These are phyloP conservation scores for Metarhizium sp. DNA, from an alignment of 2,329 filamentous ascomycete genomes.

Conservation along the genomic window DNA sequence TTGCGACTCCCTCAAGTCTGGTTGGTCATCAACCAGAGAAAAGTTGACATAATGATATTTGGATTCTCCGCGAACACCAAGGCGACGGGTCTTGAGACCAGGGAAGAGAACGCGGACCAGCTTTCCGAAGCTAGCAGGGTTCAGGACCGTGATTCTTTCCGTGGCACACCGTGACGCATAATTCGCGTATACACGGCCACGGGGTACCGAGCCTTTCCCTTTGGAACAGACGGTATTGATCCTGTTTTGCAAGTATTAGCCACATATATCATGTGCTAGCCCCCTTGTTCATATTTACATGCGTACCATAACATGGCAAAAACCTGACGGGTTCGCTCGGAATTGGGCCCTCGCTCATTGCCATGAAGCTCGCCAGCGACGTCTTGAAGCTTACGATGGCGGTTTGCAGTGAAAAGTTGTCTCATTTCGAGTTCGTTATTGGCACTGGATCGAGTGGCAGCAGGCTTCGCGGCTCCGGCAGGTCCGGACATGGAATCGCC, in stretches of 20 bases:
- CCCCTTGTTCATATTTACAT: background rate
- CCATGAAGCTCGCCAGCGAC: slow-evolving; percentile 68
- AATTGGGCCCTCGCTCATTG: slow-evolving; percentile 71
- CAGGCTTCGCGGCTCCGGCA: slow-evolving; percentile 41
- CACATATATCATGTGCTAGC: background rate
- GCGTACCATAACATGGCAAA: slow-evolving; percentile 83
- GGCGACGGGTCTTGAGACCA: slow-evolving; percentile 80
- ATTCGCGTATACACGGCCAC: slow-evolving; percentile 88
- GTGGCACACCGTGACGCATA: slow-evolving; percentile 90
- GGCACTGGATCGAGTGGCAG: slow-evolving; percentile 57
- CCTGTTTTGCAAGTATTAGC: slow-evolving; percentile 34
- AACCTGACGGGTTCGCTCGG: slow-evolving; percentile 73
- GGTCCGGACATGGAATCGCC: slow-evolving; percentile 40
- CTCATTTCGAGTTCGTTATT: slow-evolving; percentile 77
- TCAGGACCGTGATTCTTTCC: slow-evolving; percentile 87
- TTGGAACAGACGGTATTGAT: slow-evolving; percentile 63
- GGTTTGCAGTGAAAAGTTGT: slow-evolving; percentile 62
- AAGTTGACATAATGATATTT: slow-evolving; percentile 92
- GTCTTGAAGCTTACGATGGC: slow-evolving; percentile 57
- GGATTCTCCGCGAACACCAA: slow-evolving; percentile 91
- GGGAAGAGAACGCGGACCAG: slow-evolving; percentile 94
- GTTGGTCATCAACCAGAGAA: slow-evolving; percentile 46
- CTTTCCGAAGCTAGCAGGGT: slow-evolving; percentile 96
- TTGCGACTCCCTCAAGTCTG: slow-evolving; percentile 35
- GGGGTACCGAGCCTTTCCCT: slow-evolving; percentile 77